Base-by-base conservation (phyloP, 2,329 filamentous ascomycete species). In the Sphaerulina vaccinii region DNA sequence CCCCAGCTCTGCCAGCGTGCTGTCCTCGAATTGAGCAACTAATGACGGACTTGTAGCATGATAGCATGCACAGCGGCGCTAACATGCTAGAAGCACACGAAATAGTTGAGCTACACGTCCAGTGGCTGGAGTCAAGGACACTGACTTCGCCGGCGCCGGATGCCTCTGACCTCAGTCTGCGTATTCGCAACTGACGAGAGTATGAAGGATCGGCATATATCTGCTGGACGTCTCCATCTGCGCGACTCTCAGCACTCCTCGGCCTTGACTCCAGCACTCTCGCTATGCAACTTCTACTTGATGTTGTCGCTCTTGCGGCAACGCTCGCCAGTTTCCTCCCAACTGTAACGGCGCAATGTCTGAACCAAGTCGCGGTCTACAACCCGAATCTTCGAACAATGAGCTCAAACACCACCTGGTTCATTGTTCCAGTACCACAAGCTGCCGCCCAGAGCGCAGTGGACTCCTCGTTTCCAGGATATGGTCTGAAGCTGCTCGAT, bases 401-500 rank as follows among this genome's bases (percentile, higher is more conserved):
- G 53, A 49, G 48, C 18, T 27, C 53, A 3, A 62, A 62, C 24
- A 44, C 45, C 11, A 57, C 60, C 6, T 58, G 56, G 55, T 57
- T 61, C 49, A 51, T 62, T 21, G 45, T 62, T 9, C 55, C 58
- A 7, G 55, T 58, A 1, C 57, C 58, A 16, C 58, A 57, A 24
- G 40, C 35, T 8, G 57, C 60, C 5, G 58, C 51, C 9, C 55
- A 55, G 15, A 40, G 18, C n/a, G 60, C 56, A n/a, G 32, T 61
- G 16, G 49, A 62, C n/a, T 42, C 43, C 16, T 24, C 51, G 3
- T 58, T 52, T 21, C 56, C 53, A 1, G 19, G 44, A 19, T 13
- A 38, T 11, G 45, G 48, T 2, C 48, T 61, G n/a, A 35, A 23
- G 10, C 42, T 63, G 4, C 48, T 58, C 15, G 50, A 56, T 23